Conservation (phyloP, 192 early-diverging fungal species). For the Dimargaris xerosporica region DNA sequence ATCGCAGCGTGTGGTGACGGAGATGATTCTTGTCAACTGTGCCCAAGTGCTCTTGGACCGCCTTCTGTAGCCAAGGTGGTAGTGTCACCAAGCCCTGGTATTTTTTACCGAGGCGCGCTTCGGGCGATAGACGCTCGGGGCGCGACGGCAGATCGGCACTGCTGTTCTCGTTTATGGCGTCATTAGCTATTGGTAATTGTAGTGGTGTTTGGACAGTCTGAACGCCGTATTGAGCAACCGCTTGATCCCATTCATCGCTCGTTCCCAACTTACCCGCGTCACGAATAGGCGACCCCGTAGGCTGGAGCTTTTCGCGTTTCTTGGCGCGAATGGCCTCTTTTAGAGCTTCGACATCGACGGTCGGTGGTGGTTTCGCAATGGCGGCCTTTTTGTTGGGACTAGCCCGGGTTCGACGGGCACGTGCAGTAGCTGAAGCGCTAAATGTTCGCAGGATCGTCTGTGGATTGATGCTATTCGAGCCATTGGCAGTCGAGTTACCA, state of each 20-base stretch:
- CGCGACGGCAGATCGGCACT: background rate
- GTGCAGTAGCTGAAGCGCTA: too few relatives aligned
- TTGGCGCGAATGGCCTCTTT: background rate
- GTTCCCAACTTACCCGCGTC: background rate
- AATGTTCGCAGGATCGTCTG: too few relatives aligned
- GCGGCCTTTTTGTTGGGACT: too few relatives aligned
- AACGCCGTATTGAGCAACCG: background rate
- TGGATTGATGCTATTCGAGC: too few relatives aligned
- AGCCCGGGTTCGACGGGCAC: too few relatives aligned
- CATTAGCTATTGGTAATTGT: too few relatives aligned
- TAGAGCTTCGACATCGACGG: background rate
- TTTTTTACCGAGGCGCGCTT: conserved; percentile 23
- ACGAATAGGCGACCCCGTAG: background rate
- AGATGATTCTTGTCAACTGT: conserved; percentile 13
- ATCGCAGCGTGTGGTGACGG: conserved; percentile 21
- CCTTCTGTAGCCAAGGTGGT: conserved; percentile 13
- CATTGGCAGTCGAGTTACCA: too few relatives aligned
- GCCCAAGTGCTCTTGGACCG: conserved; percentile 11
- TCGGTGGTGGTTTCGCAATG: background rate
- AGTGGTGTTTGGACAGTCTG: background rate
- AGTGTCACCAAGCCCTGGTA: conserved; percentile 24
- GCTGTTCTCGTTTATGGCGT: too few relatives aligned
- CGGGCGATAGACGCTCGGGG: background rate
- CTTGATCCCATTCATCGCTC: background rate
- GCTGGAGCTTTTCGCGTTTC: background rate